These are phyloP conservation scores for Aspergillus spinulosporus DNA, from an alignment of 2,329 filamentous ascomycete genomes.

Conservation along the genomic window DNA sequence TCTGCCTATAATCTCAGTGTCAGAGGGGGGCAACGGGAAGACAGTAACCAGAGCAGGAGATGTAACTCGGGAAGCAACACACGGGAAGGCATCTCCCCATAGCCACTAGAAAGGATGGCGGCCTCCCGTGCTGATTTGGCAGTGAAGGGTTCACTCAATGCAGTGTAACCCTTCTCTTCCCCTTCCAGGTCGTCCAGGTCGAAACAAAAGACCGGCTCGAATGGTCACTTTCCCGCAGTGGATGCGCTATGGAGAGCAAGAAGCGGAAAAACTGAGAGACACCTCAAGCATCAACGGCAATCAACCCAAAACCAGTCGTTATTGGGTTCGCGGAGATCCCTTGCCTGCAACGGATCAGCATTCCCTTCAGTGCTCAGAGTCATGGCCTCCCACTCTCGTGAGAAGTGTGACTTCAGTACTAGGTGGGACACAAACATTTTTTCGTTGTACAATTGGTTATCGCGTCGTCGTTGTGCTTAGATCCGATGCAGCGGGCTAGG, in stretches of 20 bases:
- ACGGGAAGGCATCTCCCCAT: background rate
- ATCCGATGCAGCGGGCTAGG: background rate
- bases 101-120: constrained; percentile 1
- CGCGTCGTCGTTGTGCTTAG: background rate
- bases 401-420: background rate
- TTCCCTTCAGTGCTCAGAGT: background rate
- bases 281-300: background rate
- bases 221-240: background rate
- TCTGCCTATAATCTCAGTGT: background rate
- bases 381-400: constrained; percentile 14
- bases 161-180: constrained; percentile 10
- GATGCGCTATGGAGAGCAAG: background rate
- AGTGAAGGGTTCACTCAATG: background rate
- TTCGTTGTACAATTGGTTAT: background rate
- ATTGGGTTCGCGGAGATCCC: constrained; percentile 1
- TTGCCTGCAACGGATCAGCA: constrained; percentile 14
- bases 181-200: background rate
- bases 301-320: background rate
- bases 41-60: background rate
- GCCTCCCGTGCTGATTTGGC: constrained; percentile 1
- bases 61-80: background rate
- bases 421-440: background rate
- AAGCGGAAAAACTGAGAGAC: constrained; percentile 1
- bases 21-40: background rate
- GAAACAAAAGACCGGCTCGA: background rate